phyloP scores from a whole-genome alignment of 495 filamentous ascomycete species.

The Penicillium nucicola region DNA sequence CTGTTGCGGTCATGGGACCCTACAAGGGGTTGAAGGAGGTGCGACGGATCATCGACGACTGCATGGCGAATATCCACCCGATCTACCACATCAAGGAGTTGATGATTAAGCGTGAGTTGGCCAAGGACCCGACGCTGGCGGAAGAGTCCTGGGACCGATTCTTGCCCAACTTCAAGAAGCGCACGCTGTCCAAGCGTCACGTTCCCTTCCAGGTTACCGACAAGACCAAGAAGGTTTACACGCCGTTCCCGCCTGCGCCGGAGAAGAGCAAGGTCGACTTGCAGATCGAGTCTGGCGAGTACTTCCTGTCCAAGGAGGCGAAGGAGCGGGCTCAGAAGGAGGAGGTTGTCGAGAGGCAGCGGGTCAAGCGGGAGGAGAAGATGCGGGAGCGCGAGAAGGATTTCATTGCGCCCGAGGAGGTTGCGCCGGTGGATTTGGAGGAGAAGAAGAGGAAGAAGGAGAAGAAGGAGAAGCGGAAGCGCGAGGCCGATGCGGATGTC shows the following conservation, averaged over 20 bases:
- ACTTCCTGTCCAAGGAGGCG: slow-evolving; percentile 87
- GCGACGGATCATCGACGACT: slow-evolving; percentile 85
- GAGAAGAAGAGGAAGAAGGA: slow-evolving; percentile 51
- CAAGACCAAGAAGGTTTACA: slow-evolving; percentile 92
- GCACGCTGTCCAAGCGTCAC: slow-evolving; percentile 79
- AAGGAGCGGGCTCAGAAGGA: slow-evolving; percentile 81
- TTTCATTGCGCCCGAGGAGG: slow-evolving; percentile 81
- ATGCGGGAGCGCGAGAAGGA: slow-evolving; percentile 79
- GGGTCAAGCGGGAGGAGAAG: slow-evolving; percentile 83
- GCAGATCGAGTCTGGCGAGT: slow-evolving; percentile 97
- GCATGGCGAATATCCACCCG: slow-evolving; percentile 93
- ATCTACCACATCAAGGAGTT: slow-evolving; percentile 97
- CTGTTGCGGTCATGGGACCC: slow-evolving; percentile 84
- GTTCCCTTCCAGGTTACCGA: slow-evolving; percentile 84
- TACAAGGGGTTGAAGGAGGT: slow-evolving; percentile 94
- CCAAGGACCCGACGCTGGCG: slow-evolving; percentile 84
- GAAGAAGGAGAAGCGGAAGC: slow-evolving; percentile 39
- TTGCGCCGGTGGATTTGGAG: slow-evolving; percentile 44
- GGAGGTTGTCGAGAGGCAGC: slow-evolving; percentile 74
- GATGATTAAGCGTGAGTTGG: slow-evolving; percentile 98
- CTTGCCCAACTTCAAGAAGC: slow-evolving; percentile 96
- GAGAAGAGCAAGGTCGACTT: slow-evolving; percentile 97
- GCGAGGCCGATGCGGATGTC: slow-evolving; percentile 40
- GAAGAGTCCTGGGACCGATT: slow-evolving; percentile 94
- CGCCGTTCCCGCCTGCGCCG: slow-evolving; percentile 69